These are phyloP conservation scores for Phellinidium pouzarii DNA, from an alignment of 1,284 basidiomycete species.

Conservation along the genomic window DNA sequence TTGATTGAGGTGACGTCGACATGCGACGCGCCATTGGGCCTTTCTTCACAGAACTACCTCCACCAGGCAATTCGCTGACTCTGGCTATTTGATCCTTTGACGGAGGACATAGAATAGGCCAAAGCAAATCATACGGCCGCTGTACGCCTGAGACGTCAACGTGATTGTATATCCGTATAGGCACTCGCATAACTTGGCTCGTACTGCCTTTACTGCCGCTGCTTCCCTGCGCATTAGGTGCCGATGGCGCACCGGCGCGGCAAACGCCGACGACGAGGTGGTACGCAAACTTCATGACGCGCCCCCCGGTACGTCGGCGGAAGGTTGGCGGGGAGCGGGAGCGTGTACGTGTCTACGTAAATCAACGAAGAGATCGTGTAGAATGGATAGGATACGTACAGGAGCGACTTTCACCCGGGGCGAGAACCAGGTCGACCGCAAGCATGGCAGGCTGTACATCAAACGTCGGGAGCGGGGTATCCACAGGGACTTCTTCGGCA, in stretches of 20 bases:
- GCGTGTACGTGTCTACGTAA: conserved; percentile 65
- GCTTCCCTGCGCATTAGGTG: background rate
- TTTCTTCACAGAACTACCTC: conserved; percentile 16
- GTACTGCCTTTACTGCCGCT: conserved; percentile 32
- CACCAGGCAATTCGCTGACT: conserved; percentile 5
- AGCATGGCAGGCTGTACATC: conserved; percentile 80
- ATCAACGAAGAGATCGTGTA: conserved; percentile 4
- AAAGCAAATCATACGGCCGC: conserved; percentile 61
- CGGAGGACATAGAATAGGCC: conserved; percentile 44
- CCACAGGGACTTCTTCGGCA: conserved; percentile 50
- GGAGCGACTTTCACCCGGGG: conserved; percentile 73
- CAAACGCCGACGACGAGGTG: conserved; percentile 84
- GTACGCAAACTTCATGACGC: conserved; percentile 81
- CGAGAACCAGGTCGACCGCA: conserved; percentile 71
- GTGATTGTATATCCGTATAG: conserved; percentile 82
- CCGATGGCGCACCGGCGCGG: conserved; percentile 33
- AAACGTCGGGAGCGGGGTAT: conserved; percentile 70
- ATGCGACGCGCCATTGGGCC: conserved; percentile 19
- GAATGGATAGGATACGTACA: conserved; percentile 46
- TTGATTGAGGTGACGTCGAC: conserved; percentile 15
- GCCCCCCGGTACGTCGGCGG: conserved; percentile 89
- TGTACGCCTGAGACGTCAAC: conserved; percentile 54
- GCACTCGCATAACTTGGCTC: conserved; percentile 82
- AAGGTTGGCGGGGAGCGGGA: conserved; percentile 69
- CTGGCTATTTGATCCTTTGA: conserved; percentile 24